A percentile compares a stretch with the other conserved stretches of the same genome.
Conservation (phyloP, 371 early-diverging fungal species). For the Capillidium heterosporum region DNA sequence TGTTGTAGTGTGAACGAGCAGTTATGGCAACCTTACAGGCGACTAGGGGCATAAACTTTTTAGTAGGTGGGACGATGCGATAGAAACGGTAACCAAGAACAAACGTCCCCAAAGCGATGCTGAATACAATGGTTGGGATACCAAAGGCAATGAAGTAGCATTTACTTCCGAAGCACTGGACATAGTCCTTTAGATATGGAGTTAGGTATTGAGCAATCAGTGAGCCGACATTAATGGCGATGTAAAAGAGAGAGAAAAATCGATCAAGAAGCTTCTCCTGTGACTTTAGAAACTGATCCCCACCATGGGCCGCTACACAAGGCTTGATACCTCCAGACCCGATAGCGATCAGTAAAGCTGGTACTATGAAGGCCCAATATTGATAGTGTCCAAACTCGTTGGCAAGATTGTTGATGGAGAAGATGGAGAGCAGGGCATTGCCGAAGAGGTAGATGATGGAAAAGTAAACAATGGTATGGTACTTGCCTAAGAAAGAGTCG, state of each 20-base stretch:
- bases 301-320: slow-evolving; percentile 29
- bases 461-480: slow-evolving; percentile 30
- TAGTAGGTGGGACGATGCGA: slow-evolving; percentile 25
- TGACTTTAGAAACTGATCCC: slow-evolving; percentile 17
- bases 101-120: slow-evolving; percentile 6
- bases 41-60: slow-evolving; percentile 18
- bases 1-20: background rate
- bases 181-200: background rate
- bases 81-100: slow-evolving; percentile 15
- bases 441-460: slow-evolving; percentile 5
- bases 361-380: slow-evolving; percentile 9
- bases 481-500: too few relatives aligned
- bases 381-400: slow-evolving; percentile 9
- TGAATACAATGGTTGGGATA: slow-evolving; percentile 3
- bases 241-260: slow-evolving; percentile 29
- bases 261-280: slow-evolving; percentile 4
- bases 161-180: slow-evolving; percentile 4
- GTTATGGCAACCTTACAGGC: background rate
- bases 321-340: slow-evolving; percentile 36
- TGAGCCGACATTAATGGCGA: slow-evolving; percentile 25
- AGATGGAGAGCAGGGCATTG: background rate
- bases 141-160: slow-evolving; percentile 5
- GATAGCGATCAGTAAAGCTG: slow-evolving; percentile 24
- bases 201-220: slow-evolving; percentile 6
- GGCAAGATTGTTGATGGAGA: background rate